Percentiles rank a stretch among this genome's conserved stretches.
Conservation (phyloP, 2,329 filamentous ascomycete species). For the Cadophora sp. region DNA sequence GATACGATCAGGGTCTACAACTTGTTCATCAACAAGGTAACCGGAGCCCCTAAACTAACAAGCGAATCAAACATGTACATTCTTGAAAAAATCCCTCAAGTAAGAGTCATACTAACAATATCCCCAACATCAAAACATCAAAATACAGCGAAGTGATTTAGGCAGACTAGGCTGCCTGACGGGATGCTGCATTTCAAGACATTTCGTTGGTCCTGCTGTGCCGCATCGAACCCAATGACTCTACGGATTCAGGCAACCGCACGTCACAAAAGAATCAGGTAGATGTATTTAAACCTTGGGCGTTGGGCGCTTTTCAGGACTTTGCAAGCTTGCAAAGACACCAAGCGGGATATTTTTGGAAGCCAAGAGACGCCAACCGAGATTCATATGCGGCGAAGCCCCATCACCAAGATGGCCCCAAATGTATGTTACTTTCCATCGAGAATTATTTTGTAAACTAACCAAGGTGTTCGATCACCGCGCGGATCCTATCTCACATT, state of each 20-base stretch:
- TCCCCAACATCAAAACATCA: background rate
- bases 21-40: too few relatives aligned
- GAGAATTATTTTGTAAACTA: too few relatives aligned
- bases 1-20: too few relatives aligned
- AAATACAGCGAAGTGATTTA: slow-evolving; percentile 2
- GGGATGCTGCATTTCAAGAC: slow-evolving; percentile 4
- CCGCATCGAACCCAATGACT: slow-evolving; percentile 18
- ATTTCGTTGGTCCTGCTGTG: slow-evolving; percentile 10
- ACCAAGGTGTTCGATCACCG: too few relatives aligned
- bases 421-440: background rate
- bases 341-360: background rate
- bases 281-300: slow-evolving; percentile 8
- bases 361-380: background rate
- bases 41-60: too few relatives aligned
- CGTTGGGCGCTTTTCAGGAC: slow-evolving; percentile 8
- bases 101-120: background rate
- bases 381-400: background rate
- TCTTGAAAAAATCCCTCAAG: background rate
- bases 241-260: background rate
- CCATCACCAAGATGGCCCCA: background rate
- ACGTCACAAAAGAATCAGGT: background rate
- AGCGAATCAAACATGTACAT: background rate
- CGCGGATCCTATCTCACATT: background rate
- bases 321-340: slow-evolving; percentile 11
- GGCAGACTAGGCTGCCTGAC: slow-evolving; percentile 19